Evolutionary conservation across 2,329 filamentous ascomycete species (phyloP), one percentile per base, ranked within the genome.

Genomic region (Cadophora malorum): DNA sequence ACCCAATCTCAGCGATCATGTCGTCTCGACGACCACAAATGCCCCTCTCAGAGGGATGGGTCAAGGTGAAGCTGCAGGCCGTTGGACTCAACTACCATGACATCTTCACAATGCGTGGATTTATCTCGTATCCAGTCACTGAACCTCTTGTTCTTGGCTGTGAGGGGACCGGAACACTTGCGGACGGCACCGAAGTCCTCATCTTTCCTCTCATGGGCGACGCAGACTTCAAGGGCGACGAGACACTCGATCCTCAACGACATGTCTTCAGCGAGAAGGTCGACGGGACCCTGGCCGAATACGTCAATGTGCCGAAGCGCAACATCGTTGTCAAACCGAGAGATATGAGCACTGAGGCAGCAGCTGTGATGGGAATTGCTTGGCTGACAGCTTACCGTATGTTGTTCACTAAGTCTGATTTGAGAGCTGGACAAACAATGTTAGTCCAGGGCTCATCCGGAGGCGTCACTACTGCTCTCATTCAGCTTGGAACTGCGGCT

Each of bases 331-430:
- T 53, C 19, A 67, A 70, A 33, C 73, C 72, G 5, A 63, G 70
- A 25, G 65, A 63, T 6, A 63, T 74, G 63, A 56, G 53, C 6
- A 67, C 71, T 8, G 67, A 70, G 41, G 68, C 68, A 38, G 74
- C 69, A 4, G 68, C 71, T n/a, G 73, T 74, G 9, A 63, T 74
- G 33, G 73, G 74, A 4, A 60, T 74, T 47, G 69, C 73, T 1
- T 74, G 72, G 72, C 58, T 74, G 16, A 73, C 74, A 4, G 74
- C 73, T n/a, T 75, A 74, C 53, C 68, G 74, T 0, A 75, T 74
- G 74, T 63, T 73, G 21, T 74, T 73, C 41, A 72, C 60, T 1
- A 66, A 68, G 14, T 74, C 72, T 6, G 71, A 69, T 3, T 55
- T 74, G 16, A 64, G 68, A 38, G 65, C 67, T 59, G 72, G 73